Conservation (phyloP, 1,139 yeast species). For the Blastobotrys buckinghamii region DNA sequence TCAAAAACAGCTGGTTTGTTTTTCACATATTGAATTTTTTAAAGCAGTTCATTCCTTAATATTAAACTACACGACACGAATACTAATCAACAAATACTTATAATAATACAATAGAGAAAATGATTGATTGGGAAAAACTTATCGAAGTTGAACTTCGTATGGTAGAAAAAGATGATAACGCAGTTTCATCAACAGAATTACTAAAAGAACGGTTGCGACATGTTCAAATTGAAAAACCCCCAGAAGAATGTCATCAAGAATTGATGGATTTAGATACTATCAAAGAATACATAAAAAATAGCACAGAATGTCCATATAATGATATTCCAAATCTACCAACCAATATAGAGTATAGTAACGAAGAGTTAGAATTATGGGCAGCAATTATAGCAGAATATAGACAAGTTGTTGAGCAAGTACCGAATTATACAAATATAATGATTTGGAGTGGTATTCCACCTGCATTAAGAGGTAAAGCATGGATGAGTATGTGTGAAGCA, state of each 20-base stretch:
- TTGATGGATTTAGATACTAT: constrained; percentile 12
- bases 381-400: constrained; percentile 34
- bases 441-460: constrained; percentile 37
- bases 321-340: constrained; percentile 25
- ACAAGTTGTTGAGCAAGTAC: constrained; percentile 29
- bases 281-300: constrained; percentile 10
- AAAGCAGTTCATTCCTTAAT: background rate
- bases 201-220: constrained; percentile 9
- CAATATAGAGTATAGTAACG: constrained; percentile 17
- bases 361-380: constrained; percentile 34
- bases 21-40: background rate
- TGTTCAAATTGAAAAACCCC: constrained; percentile 8
- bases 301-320: constrained; percentile 18
- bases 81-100: background rate
- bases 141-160: constrained; percentile 10
- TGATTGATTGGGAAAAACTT: constrained; percentile 9
- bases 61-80: no score
- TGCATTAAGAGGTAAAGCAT: constrained; percentile 34
- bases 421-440: constrained; percentile 29
- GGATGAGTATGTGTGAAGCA: constrained; percentile 36
- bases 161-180: background rate
- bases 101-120: background rate
- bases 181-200: constrained; percentile 3
- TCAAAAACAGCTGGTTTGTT: background rate
- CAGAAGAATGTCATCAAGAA: constrained; percentile 12